Evolutionary conservation across 73 alveolate species (phyloP).

Genomic region (Paraurostyla sp.): DNA sequence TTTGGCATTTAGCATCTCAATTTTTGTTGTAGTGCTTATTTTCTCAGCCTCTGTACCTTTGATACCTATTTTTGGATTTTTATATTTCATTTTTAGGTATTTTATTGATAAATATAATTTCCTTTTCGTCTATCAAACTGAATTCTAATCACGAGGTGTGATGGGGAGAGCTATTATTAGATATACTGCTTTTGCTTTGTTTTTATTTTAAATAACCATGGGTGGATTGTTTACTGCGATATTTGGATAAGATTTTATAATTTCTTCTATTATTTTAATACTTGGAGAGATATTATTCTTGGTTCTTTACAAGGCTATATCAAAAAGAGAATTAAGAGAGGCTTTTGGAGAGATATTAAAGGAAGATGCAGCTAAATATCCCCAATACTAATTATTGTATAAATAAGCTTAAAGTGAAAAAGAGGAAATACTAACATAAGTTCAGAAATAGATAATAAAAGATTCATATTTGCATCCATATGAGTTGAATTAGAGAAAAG

Average conservation of each 20-base stretch:
- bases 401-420: background rate
- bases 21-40: slow-evolving; percentile 79
- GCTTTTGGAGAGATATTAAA: slow-evolving; percentile 12
- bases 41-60: slow-evolving; percentile 85
- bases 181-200: slow-evolving; percentile 77
- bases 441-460: slow-evolving; percentile 2
- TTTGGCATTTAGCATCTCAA: slow-evolving; percentile 85
- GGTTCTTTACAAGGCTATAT: background rate
- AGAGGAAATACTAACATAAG: background rate
- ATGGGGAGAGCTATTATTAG: slow-evolving; percentile 80
- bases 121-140: slow-evolving; percentile 83
- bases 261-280: background rate
- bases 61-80: slow-evolving; percentile 87
- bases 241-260: slow-evolving; percentile 33
- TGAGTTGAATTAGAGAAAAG: slow-evolving; percentile 17
- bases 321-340: background rate
- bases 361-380: background rate
- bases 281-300: slow-evolving; percentile 23
- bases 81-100: slow-evolving; percentile 84
- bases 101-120: slow-evolving; percentile 88
- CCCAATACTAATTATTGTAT: background rate
- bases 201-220: slow-evolving; percentile 79
- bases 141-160: slow-evolving; percentile 88
- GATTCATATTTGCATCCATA: slow-evolving; percentile 49
- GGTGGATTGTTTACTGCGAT: slow-evolving; percentile 69